A percentile compares a stretch with the other conserved stretches of the same genome.
Evolutionary conservation across 768 basidiomycete genomes (phyloP).

Genomic region (Suillus hirtellus): DNA sequence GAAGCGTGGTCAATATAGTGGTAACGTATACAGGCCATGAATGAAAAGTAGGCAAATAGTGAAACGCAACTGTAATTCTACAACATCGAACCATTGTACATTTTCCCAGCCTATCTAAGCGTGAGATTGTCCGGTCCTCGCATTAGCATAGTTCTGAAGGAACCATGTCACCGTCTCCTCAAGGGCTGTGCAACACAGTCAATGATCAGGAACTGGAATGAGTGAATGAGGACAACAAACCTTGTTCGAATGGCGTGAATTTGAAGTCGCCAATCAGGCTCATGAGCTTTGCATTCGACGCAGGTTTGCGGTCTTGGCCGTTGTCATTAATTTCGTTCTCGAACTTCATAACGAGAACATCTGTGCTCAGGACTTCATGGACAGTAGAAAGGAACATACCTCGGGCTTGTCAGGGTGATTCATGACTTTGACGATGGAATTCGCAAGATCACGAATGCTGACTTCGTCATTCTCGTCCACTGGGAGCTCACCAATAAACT

Average conservation of each 20-base stretch:
- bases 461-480: conserved; percentile 95
- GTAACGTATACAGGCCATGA: not conserved
- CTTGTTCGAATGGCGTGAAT: conserved; percentile 90
- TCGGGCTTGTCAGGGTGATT: conserved; percentile 76
- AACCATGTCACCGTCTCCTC: conserved; percentile 85
- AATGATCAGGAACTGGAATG: conserved; percentile 7
- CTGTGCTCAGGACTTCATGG: not conserved
- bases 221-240: conserved; percentile 39
- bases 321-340: conserved; percentile 70
- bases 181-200: conserved; percentile 52
- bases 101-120: not conserved
- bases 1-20: not conserved
- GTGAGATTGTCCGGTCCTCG: conserved; percentile 52
- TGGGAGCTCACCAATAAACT: conserved; percentile 26
- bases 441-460: conserved; percentile 86
- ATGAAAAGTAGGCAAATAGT: not conserved
- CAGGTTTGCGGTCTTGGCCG: conserved; percentile 95
- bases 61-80: not conserved
- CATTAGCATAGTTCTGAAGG: conserved; percentile 73
- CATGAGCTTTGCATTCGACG: conserved; percentile 86
- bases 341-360: conserved; percentile 51
- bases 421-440: conserved; percentile 85
- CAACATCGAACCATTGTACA: not conserved
- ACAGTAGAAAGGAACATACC: conserved; percentile 35
- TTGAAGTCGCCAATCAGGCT: conserved; percentile 76